phyloP scores from a whole-genome alignment of 2,329 filamentous ascomycete genomes.

The Achaetomium macrosporum region DNA sequence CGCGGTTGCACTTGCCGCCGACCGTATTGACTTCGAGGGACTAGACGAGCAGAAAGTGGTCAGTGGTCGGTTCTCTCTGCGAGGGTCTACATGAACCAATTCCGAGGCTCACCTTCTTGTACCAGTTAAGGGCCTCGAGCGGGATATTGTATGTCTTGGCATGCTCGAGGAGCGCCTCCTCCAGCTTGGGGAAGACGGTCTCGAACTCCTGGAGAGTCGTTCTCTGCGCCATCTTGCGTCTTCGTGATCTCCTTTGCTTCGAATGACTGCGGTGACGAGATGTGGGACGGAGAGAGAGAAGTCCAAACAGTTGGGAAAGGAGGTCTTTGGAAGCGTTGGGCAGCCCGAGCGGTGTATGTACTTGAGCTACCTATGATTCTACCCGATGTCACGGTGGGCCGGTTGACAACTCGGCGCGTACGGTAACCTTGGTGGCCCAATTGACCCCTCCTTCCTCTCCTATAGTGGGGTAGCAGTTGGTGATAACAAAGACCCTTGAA shows the following conservation, averaged over 20 bases:
- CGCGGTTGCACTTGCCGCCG: conserved; percentile 97
- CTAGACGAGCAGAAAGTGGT: conserved; percentile 39
- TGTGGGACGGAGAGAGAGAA: too few species aligned
- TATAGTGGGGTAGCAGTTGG: conserved; percentile 5
- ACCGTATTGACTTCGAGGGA: conserved; percentile 78
- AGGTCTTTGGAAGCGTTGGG: too few species aligned
- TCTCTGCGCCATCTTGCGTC: conserved; percentile 55
- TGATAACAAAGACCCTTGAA: conserved; percentile 4
- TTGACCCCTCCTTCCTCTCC: conserved; percentile 11
- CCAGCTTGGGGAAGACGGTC: conserved; percentile 78
- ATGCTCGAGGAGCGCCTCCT: conserved; percentile 73
- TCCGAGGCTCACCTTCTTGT: conserved; percentile 58
- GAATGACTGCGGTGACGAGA: too few species aligned
- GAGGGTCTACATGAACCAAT: too few species aligned
- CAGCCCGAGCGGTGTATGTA: too few species aligned
- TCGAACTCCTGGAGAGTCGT: conserved; percentile 84
- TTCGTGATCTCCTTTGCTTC: neutral
- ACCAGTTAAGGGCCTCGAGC: conserved; percentile 75
- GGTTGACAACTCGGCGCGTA: too few species aligned
- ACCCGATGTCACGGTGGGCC: too few species aligned
- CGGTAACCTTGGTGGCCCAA: neutral
- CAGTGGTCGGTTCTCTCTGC: neutral
- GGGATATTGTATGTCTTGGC: conserved; percentile 79
- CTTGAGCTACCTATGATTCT: too few species aligned
- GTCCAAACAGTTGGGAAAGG: too few species aligned